Evolutionary conservation across 2,329 filamentous ascomycete genomes (phyloP), one percentile per base, ranked within the genome.

Genomic region (Ceratocystis eucalypticola): DNA sequence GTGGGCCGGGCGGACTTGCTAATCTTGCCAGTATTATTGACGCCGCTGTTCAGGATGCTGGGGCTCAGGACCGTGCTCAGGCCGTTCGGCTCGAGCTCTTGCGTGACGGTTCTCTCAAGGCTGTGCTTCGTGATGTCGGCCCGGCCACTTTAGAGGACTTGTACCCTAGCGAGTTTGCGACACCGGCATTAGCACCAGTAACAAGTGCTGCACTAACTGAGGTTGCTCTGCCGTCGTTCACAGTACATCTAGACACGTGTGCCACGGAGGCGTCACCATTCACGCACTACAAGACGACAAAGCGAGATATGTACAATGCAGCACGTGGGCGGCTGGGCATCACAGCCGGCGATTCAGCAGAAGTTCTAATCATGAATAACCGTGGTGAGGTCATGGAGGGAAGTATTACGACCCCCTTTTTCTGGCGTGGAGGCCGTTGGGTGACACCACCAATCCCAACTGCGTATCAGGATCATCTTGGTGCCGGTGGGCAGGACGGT

Each of bases 281-380:
- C 72, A 96, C 92, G 0, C 85, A 87, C 67, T 89, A 88, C 77
- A 97, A 99, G 75, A 97, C 93, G 0, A 94, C 89, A 0, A 78
- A 81, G 61, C 84, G 93, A 15, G 77, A 79, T 8, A 79, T 85
- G 73, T 97, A 97, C 74, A 83, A 88, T 59, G 77, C 77, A 1
- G 89, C 91, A 1, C 83, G 91, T 7, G 72, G 76, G 30, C 81
- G 89, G 15, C 83, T 81, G 1, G 77, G 77, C 0, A 84, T 93
- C 61, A 74, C 7, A 76, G 50, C 33, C 64, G n/a, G 66, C 64
- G 33, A 67, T 25, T n/a, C 55, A 2, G 80, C 82, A 64, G 93
- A 97, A 74, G 89, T 96, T 3, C 78, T 97, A 22, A 75, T 96
- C 1, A 80, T 88, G 69, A 91, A 89, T 71, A 73, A 72, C 0